Evolutionary conservation across 805 yeast genomes (phyloP), one percentile per base, ranked within the genome.

Genomic region (Lachancea thermotolerans): DNA sequence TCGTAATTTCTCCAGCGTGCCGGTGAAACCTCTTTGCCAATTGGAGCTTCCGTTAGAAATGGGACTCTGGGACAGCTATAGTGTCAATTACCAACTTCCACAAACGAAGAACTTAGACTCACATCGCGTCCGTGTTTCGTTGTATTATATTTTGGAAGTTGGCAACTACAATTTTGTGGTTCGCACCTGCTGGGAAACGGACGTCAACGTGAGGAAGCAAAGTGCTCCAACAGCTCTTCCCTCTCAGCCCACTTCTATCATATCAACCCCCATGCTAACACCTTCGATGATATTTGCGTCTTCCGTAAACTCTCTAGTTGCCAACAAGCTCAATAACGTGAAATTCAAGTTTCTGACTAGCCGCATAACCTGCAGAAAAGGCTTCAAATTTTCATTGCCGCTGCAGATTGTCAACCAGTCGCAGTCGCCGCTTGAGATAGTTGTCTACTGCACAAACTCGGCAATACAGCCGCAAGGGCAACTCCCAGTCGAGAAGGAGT

Each of bases 131-230:
- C 47, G 50, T 29, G 49, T 62, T 2, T 51, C 57, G 14, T 46
- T 62, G 15, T 47, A 45, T 2, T 61, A 61, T 44, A 29, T 17
- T 12, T 40, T 47, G 16, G 37, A 9, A 10, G 37, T 35, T 11
- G 31, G n/a, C 3, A 32, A 39, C 9, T 30, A 21, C 35, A 14
- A 29, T 35, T 27, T 37, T 51, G 36, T 57, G 4, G 48, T 61
- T 10, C 33, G 48, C 5, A 64, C 66, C 11, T 39, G 53, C 15
- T 60, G 66, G 66, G 62, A 60, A 37, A 62, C 66, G 4, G 66
- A 60, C 27, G 59, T 63, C 2, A 56, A 64, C 4, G 39, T 61
- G 25, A 58, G 60, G 46, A 52, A 49, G 42, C 55, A 41, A 14
- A 37, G 41, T 33, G 41, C 39, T 2, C 44, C 41, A 9, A 34